Percentiles rank a stretch among this genome's conserved stretches.
Evolutionary conservation across 345 rosid species (phyloP).

Genomic region (Gossypium turneri): DNA sequence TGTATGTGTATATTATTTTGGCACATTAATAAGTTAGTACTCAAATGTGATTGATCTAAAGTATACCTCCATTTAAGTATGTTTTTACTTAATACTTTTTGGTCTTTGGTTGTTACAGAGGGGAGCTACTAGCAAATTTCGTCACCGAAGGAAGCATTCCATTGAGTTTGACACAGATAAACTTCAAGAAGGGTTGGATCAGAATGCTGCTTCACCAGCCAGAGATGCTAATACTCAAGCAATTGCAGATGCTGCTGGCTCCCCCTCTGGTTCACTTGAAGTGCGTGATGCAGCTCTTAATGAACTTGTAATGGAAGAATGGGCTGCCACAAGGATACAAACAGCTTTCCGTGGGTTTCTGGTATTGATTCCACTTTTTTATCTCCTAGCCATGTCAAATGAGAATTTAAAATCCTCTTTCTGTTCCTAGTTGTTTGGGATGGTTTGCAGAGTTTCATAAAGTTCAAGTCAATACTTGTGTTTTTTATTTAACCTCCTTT

Average conservation of each 20-base stretch:
- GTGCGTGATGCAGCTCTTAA: constrained; percentile 35
- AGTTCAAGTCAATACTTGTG: neutral
- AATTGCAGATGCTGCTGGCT: constrained; percentile 42
- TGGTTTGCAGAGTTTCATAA: neutral
- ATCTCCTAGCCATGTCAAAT: neutral
- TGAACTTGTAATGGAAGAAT: constrained; percentile 46
- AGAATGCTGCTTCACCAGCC: constrained; percentile 19
- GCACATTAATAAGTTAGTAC: neutral
- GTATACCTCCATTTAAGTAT: neutral
- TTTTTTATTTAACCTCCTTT: neutral
- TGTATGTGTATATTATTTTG: neutral
- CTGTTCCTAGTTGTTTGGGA: neutral
- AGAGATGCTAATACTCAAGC: constrained; percentile 36
- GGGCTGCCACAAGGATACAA: constrained; percentile 83
- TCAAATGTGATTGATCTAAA: constrained; percentile 1
- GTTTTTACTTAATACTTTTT: neutral
- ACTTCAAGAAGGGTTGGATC: constrained; percentile 50
- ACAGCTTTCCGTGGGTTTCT: constrained; percentile 92
- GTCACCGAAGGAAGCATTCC: constrained; percentile 55
- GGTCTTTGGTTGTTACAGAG: constrained; percentile 35
- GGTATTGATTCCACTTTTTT: constrained; percentile 39
- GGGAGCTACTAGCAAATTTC: constrained; percentile 46
- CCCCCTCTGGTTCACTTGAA: constrained; percentile 49
- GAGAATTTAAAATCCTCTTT: neutral
- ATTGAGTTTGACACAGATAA: constrained; percentile 53